These are phyloP conservation scores for Acmispon strigosus DNA, from an alignment of 306 rosid genomes.

Conservation along the genomic window DNA sequence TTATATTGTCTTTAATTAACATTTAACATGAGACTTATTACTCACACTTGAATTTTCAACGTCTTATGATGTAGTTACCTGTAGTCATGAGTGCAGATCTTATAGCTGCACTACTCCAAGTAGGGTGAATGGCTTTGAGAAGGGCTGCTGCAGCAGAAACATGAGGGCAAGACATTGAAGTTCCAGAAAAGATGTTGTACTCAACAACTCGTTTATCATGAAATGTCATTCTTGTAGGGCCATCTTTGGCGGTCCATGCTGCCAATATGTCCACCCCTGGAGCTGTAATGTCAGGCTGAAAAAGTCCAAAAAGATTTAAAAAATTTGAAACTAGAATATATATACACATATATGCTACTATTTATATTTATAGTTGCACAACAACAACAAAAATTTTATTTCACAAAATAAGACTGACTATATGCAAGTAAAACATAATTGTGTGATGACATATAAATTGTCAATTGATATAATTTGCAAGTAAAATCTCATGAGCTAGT, in stretches of 20 bases:
- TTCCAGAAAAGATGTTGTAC: slow-evolving; percentile 75
- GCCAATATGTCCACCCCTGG: slow-evolving; percentile 92
- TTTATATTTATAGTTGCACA: not conserved
- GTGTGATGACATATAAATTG: not conserved
- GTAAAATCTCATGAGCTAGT: not conserved
- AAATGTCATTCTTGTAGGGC: slow-evolving; percentile 56
- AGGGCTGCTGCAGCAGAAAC: slow-evolving; percentile 70
- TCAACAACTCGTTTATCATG: slow-evolving; percentile 53
- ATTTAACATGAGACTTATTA: too few species aligned
- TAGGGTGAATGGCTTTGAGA: slow-evolving; percentile 74
- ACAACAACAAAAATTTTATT: too few species aligned
- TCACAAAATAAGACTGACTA: too few species aligned
- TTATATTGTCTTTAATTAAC: too few species aligned
- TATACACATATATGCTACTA: not conserved
- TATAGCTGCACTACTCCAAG: slow-evolving; percentile 84
- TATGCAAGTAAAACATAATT: too few species aligned
- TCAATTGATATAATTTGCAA: not conserved
- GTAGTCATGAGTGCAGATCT: slow-evolving; percentile 91
- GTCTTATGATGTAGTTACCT: too few species aligned
- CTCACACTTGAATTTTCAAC: too few species aligned
- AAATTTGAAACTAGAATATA: not conserved
- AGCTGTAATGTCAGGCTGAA: slow-evolving; percentile 94
- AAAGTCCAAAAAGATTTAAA: not conserved
- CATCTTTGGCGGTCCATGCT: slow-evolving; percentile 71
- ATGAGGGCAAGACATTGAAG: slow-evolving; percentile 98